phyloP scores from a whole-genome alignment of 805 yeast species.

The Ogataea nitratoaversa region DNA sequence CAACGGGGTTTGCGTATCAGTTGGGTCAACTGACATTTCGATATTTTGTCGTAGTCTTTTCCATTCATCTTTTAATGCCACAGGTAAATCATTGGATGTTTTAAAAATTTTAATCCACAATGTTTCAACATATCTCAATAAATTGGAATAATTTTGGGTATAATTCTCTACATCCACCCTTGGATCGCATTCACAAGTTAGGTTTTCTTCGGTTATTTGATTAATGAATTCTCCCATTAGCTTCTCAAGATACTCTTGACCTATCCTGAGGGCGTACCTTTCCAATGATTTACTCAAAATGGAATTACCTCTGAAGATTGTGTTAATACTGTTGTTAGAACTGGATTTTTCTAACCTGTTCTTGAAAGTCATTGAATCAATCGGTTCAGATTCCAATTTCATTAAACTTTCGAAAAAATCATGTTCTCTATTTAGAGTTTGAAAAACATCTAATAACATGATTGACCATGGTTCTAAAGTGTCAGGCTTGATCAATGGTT shows the following conservation, averaged over 20 bases:
- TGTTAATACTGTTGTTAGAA: conserved; percentile 46
- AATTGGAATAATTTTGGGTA: conserved; percentile 34
- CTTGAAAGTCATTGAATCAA: conserved; percentile 42
- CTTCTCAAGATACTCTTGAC: conserved; percentile 71
- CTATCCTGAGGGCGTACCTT: conserved; percentile 67
- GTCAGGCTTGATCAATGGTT: conserved; percentile 24
- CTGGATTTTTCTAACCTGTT: conserved; percentile 33
- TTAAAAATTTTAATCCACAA: conserved; percentile 64
- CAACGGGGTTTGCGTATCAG: conserved; percentile 45
- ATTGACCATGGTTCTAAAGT: conserved; percentile 52
- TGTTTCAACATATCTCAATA: conserved; percentile 40
- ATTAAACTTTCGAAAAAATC: conserved; percentile 71
- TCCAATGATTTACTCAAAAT: conserved; percentile 80
- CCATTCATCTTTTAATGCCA: conserved; percentile 58
- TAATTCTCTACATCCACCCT: conserved; percentile 34
- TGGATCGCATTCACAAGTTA: conserved; percentile 83
- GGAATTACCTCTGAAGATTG: conserved; percentile 81
- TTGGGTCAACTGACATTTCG: conserved; percentile 56
- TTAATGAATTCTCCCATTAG: conserved; percentile 68
- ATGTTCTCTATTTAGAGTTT: conserved; percentile 61
- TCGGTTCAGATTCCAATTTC: conserved; percentile 55
- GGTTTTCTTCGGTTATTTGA: conserved; percentile 42
- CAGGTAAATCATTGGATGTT: conserved; percentile 74
- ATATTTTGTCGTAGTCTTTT: conserved; percentile 58
- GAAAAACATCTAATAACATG: conserved; percentile 70